A percentile compares a stretch with the other conserved stretches of the same genome.
Evolutionary conservation across 768 basidiomycete genomes (phyloP).

Genomic region (Lactarius psammicola): DNA sequence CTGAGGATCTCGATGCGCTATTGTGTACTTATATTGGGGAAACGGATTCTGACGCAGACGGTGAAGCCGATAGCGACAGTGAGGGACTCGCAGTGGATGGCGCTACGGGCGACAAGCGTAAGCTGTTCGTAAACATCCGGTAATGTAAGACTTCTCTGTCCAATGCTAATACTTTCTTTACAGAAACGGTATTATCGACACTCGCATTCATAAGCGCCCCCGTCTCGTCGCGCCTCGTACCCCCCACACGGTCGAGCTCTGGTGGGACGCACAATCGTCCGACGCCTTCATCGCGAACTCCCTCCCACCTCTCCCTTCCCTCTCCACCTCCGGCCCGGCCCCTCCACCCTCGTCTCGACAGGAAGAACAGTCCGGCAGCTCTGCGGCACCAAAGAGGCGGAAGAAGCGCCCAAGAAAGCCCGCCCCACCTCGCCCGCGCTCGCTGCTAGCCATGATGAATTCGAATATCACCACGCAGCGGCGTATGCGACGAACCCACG

Average conservation of each 20-base stretch:
- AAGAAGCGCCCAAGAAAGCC: conserved; percentile 40
- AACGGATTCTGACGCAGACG: conserved; percentile 30
- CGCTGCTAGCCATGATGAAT: conserved; percentile 70
- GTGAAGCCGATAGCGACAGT: conserved; percentile 35
- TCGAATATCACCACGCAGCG: conserved; percentile 73
- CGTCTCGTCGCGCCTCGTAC: conserved; percentile 41
- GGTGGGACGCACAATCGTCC: conserved; percentile 29
- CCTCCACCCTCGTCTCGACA: conserved; percentile 29
- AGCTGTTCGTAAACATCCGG: conserved; percentile 40
- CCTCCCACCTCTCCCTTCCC: conserved; percentile 28
- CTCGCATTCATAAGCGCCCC: conserved; percentile 61
- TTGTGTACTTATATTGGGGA: conserved; percentile 27
- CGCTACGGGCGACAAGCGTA: conserved; percentile 61
- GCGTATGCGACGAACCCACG: conserved; percentile 68
- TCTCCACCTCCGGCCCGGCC: conserved; percentile 26
- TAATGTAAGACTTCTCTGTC: background rate
- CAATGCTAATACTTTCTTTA: background rate
- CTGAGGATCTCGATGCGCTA: conserved; percentile 8
- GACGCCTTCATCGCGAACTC: conserved; percentile 26
- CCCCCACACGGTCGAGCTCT: conserved; percentile 26
- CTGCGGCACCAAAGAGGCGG: conserved; percentile 30
- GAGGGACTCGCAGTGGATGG: conserved; percentile 34
- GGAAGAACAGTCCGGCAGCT: conserved; percentile 30
- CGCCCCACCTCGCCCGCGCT: conserved; percentile 30
- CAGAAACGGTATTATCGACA: conserved; percentile 37